Percentiles rank a stretch among this genome's conserved stretches.
Evolutionary conservation across 2,329 filamentous ascomycete genomes (phyloP).

Genomic region (Proliferodiscus dingleyae): DNA sequence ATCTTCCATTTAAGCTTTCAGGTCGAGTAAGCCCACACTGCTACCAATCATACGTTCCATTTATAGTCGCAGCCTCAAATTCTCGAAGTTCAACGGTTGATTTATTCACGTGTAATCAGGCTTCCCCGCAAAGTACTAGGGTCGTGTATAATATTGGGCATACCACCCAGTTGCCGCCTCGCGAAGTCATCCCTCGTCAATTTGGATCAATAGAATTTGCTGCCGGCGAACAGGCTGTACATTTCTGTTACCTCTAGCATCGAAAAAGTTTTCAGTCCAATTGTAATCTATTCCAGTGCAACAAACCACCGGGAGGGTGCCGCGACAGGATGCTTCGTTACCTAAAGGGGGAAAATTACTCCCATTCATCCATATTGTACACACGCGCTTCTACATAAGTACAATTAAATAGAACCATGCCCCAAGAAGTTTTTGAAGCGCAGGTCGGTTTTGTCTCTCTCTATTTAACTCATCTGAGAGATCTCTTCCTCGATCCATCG

Average conservation of each 20-base stretch:
- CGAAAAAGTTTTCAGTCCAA: background rate
- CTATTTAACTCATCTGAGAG: background rate
- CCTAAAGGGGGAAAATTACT: background rate
- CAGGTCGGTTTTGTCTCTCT: background rate
- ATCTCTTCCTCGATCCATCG: background rate
- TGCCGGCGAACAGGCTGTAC: background rate
- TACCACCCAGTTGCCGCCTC: background rate
- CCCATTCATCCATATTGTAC: background rate
- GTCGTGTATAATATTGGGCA: background rate
- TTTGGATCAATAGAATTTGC: background rate
- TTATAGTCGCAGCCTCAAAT: background rate
- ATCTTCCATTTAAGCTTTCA: background rate
- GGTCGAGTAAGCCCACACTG: background rate
- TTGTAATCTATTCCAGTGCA: background rate
- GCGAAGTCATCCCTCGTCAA: background rate
- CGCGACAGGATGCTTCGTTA: background rate
- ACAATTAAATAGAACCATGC: background rate
- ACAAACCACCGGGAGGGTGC: background rate
- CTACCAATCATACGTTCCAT: background rate
- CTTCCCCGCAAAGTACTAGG: background rate
- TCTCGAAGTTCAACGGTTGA: background rate
- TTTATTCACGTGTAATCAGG: background rate
- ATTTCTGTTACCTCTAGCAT: background rate
- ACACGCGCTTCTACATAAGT: background rate
- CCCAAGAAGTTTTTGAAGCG: background rate